Evolutionary conservation across 192 early-diverging fungal genomes (phyloP).

Genomic region (Endogone sp.): DNA sequence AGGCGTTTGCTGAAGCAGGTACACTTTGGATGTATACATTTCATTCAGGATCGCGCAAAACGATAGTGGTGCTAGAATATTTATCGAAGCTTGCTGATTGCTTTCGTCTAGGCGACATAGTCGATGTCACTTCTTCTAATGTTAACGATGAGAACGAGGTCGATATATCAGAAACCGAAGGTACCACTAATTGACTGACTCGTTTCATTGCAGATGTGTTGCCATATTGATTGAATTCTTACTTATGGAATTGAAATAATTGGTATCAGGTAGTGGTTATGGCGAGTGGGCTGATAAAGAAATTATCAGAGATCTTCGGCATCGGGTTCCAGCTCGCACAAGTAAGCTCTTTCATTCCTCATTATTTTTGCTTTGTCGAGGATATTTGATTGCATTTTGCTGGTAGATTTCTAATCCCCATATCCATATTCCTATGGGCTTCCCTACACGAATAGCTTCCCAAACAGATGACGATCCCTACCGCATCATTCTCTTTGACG

Average conservation of each 20-base stretch:
- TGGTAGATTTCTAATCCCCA: no score
- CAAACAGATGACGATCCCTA: conserved; percentile 47
- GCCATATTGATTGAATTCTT: no score
- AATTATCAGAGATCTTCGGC: conserved; percentile 15
- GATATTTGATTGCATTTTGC: no score
- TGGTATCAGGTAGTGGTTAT: not conserved
- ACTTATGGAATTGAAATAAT: no score
- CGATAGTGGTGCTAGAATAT: no score
- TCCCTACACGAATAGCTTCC: no score
- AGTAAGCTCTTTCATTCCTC: conserved; percentile 1
- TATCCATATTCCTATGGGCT: no score
- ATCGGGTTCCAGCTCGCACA: conserved; percentile 4
- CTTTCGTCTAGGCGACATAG: not conserved
- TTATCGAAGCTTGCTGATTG: not conserved
- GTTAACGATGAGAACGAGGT: not conserved
- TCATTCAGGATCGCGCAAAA: no score
- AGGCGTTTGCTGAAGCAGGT: not conserved
- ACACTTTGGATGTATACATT: no score
- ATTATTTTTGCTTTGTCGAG: no score
- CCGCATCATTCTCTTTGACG: conserved; percentile 47
- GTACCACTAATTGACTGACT: not conserved
- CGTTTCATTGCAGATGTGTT: no score
- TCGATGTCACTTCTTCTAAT: not conserved
- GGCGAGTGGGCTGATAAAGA: conserved; percentile 28
- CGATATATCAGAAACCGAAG: not conserved